A percentile compares a stretch with the other conserved stretches of the same genome.
These are phyloP conservation scores for Clonostachys solani DNA, from an alignment of 2,329 filamentous ascomycete species.

Conservation along the genomic window DNA sequence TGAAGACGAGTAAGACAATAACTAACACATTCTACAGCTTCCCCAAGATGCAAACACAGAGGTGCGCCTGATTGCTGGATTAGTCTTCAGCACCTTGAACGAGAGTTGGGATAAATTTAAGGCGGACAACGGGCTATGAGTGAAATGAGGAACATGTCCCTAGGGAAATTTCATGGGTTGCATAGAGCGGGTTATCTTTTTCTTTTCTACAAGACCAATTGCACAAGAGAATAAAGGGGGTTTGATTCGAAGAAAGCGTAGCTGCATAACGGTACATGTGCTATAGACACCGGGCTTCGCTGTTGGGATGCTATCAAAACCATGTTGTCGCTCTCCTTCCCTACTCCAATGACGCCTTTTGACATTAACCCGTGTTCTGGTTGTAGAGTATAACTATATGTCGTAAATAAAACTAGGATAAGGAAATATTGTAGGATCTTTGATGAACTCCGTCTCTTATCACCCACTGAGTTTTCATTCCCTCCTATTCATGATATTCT, in stretches of 20 bases:
- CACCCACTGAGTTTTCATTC: neutral
- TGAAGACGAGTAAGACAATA: neutral
- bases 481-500: neutral
- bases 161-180: no score
- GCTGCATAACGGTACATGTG: no score
- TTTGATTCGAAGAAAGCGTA: no score
- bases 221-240: no score
- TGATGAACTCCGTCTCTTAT: neutral
- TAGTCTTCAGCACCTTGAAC: conserved; percentile 65
- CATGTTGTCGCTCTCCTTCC: neutral
- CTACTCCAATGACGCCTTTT: neutral
- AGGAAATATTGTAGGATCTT: no score
- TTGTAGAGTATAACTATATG: neutral
- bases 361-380: conserved; percentile 10
- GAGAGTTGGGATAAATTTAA: conserved; percentile 74
- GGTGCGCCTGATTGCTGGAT: conserved; percentile 59
- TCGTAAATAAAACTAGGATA: no score
- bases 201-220: neutral
- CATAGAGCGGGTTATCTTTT: neutral
- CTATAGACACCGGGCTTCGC: no score
- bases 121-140: conserved; percentile 59
- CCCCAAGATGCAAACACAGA: conserved; percentile 62
- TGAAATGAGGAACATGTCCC: neutral
- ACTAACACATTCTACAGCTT: conserved; percentile 35
- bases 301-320: no score